phyloP scores from a whole-genome alignment of 257 asterid species.

The Nicotiana otophora region DNA sequence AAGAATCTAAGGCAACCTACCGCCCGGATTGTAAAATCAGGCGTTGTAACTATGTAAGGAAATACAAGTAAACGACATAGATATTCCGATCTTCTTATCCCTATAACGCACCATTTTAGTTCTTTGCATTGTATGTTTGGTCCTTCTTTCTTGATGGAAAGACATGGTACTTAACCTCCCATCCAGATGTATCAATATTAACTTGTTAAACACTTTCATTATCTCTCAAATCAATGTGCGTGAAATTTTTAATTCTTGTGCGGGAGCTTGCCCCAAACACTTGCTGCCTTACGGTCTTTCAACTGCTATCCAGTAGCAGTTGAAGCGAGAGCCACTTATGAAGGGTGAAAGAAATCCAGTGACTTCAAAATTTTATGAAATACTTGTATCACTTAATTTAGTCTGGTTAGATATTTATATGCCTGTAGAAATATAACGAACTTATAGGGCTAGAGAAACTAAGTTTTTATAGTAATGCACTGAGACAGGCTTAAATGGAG shows the following conservation, averaged over 20 bases:
- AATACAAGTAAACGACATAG: background rate
- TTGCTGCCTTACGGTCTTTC: too few relatives aligned
- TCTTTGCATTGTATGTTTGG: background rate
- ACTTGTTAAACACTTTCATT: too few relatives aligned
- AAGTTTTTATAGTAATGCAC: background rate
- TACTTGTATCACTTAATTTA: background rate
- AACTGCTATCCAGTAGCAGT: background rate
- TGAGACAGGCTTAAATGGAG: background rate
- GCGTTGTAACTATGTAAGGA: background rate
- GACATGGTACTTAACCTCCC: background rate
- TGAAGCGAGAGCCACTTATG: background rate
- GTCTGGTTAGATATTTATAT: background rate
- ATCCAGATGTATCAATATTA: too few relatives aligned
- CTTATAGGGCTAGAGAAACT: background rate
- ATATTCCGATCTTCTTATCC: background rate
- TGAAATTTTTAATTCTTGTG: background rate
- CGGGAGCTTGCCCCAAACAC: too few relatives aligned
- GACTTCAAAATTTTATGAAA: background rate
- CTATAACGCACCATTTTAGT: background rate
- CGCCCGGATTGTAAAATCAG: background rate
- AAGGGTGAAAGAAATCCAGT: background rate
- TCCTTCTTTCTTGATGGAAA: background rate
- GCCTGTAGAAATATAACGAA: too few relatives aligned
- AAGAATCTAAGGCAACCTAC: background rate
- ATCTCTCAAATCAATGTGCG: background rate